phyloP scores from a whole-genome alignment of 2,329 filamentous ascomycete genomes.

The Zalaria obscura region DNA sequence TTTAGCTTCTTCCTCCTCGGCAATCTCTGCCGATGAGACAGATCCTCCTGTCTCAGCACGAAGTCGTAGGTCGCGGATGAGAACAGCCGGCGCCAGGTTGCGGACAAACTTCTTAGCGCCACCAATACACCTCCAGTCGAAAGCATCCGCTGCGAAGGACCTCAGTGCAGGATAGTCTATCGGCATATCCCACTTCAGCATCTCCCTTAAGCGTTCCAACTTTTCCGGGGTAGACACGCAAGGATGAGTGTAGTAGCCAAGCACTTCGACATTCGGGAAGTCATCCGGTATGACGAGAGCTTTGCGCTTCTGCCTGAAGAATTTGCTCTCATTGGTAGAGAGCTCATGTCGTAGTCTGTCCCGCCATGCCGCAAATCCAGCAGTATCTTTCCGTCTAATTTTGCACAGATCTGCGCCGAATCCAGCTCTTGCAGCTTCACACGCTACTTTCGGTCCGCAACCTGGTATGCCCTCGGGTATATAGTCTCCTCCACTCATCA shows the following conservation, averaged over 20 bases:
- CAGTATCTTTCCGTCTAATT: slow-evolving; percentile 44
- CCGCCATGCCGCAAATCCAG: slow-evolving; percentile 55
- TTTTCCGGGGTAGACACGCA: slow-evolving; percentile 54
- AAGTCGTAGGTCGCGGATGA: slow-evolving; percentile 44
- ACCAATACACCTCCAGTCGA: slow-evolving; percentile 68
- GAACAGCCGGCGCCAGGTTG: slow-evolving; percentile 61
- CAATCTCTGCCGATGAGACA: slow-evolving; percentile 6
- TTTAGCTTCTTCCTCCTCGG: slow-evolving; percentile 27
- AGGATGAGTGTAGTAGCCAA: slow-evolving; percentile 80
- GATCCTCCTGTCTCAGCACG: slow-evolving; percentile 11
- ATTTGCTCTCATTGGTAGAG: slow-evolving; percentile 66
- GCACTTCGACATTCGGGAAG: slow-evolving; percentile 67
- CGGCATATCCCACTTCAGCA: slow-evolving; percentile 46
- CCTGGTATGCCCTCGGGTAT: slow-evolving; percentile 74
- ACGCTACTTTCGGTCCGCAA: slow-evolving; percentile 77
- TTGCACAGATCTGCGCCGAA: slow-evolving; percentile 66
- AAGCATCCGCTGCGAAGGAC: slow-evolving; percentile 61
- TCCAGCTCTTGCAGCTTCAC: slow-evolving; percentile 76
- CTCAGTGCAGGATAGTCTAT: slow-evolving; percentile 56
- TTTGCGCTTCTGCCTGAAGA: slow-evolving; percentile 65
- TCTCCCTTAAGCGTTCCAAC: slow-evolving; percentile 38
- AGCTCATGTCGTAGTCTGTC: slow-evolving; percentile 60
- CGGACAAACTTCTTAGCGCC: slow-evolving; percentile 78
- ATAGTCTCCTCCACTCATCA: slow-evolving; percentile 95
- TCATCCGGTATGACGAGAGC: slow-evolving; percentile 60